Base-by-base conservation (phyloP, 352 stramenopile genomes). In the Discostella stelligera region DNA sequence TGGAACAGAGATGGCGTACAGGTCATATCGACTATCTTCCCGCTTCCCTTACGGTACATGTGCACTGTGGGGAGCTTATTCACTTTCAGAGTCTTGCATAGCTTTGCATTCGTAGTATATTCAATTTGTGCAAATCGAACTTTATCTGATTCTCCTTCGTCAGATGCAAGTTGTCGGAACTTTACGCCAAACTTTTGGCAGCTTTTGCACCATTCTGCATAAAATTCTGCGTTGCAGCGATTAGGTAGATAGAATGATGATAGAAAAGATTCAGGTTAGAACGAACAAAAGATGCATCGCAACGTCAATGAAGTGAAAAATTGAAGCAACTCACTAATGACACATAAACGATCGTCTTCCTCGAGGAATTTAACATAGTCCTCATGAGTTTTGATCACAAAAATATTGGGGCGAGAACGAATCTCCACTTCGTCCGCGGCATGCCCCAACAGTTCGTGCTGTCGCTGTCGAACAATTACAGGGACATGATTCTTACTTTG, bases 121-220 rank as follows among this genome's bases (percentile, higher is more conserved):
- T 91, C 85, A 27, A 89, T 66, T 48, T 88, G 66, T 5, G 74
- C 85, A 67, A 91, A 83, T 1, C 85, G 83, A 39, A 89, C 74
- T 20, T 81, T 74, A 0, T 80, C 82, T 11, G 48, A 39, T 69
- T 88, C 80, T 9, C 62, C 82, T 23, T 75, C 37, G 13, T 88
- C 66, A 48, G 53, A 55, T 10, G 76, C 83, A 41, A 89, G 60
- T 30, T 80, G 68, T 5, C 63, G 39, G 20, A 70, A 88, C 62
- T 80, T 79, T 1, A 78, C 4, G 20, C 78, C 83, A 73, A 89
- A 89, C 20, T 80, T 80, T 68, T 80, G 49, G 63, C 85, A 89
- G 18, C 58, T 72, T 67, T 91, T 91, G 61, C 85, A 91, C 82
- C 83, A 88, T 37, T 49, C 41, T 30, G 74, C 76, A 49, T 88